Conservation (phyloP, 164 flowering plant genomes). For the Kalanchoe fedtschenkoi region DNA sequence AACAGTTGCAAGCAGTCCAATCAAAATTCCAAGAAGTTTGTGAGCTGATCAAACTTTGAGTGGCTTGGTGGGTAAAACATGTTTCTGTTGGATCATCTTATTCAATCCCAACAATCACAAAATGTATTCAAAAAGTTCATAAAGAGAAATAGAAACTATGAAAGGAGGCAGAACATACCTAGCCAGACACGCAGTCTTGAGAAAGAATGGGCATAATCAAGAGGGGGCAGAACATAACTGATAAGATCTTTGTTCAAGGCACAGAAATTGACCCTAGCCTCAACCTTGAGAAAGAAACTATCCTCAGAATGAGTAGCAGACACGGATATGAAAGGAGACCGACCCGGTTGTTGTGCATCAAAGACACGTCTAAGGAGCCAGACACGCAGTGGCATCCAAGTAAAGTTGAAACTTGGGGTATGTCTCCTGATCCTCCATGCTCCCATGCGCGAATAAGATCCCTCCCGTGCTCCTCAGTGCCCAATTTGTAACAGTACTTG, state of each 20-base stretch:
- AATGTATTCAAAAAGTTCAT: too few relatives aligned
- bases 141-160: too few relatives aligned
- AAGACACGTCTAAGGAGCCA: constrained; percentile 51
- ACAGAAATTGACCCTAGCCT: constrained; percentile 90
- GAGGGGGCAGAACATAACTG: constrained; percentile 29
- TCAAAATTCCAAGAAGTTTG: constrained; percentile 41
- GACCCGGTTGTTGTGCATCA: constrained; percentile 83
- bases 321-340: constrained; percentile 88
- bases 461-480: constrained; percentile 51
- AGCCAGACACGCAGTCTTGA: too few relatives aligned
- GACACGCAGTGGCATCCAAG: constrained; percentile 76
- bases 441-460: constrained; percentile 80
- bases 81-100: constrained; percentile 35
- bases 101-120: too few relatives aligned
- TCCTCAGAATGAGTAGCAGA: constrained; percentile 86
- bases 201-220: background rate
- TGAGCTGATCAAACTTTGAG: background rate
- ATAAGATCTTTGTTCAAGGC: constrained; percentile 46
- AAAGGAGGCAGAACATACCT: too few relatives aligned
- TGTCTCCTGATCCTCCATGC: constrained; percentile 29
- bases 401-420: constrained; percentile 74
- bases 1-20: constrained; percentile 36
- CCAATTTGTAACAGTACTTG: constrained; percentile 70
- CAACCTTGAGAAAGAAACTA: constrained; percentile 58
- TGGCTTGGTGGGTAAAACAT: too few relatives aligned